These are phyloP conservation scores for Mucor indicus DNA, from an alignment of 371 early-diverging fungal species.

Conservation along the genomic window DNA sequence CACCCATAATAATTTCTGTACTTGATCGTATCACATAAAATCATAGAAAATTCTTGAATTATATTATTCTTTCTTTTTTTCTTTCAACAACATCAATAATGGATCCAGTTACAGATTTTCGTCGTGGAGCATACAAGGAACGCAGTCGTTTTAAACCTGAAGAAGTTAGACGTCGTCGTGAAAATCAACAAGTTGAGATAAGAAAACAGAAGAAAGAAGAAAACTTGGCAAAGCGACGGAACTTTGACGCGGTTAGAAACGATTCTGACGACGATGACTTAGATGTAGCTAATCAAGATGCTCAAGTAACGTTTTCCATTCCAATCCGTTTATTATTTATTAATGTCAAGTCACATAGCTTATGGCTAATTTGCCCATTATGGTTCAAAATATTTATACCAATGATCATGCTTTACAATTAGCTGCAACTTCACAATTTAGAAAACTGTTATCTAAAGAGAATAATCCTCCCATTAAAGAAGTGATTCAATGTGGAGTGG, in stretches of 20 bases:
- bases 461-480: slow-evolving; percentile 97
- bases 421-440: slow-evolving; percentile 84
- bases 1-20: too few relatives aligned
- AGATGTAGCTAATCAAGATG: slow-evolving; percentile 43
- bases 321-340: too few relatives aligned
- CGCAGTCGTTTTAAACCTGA: slow-evolving; percentile 86
- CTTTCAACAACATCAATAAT: slow-evolving; percentile 14
- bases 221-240: slow-evolving; percentile 87
- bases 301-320: slow-evolving; percentile 55
- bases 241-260: slow-evolving; percentile 54
- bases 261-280: slow-evolving; percentile 78
- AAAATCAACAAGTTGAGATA: slow-evolving; percentile 91
- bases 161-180: slow-evolving; percentile 90
- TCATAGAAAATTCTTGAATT: too few relatives aligned
- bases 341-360: slow-evolving; percentile 30
- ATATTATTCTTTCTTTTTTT: too few relatives aligned
- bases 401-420: slow-evolving; percentile 72
- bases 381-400: slow-evolving; percentile 76
- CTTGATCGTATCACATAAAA: too few relatives aligned
- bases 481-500: slow-evolving; percentile 93
- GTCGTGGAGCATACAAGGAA: slow-evolving; percentile 80
- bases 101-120: slow-evolving; percentile 58
- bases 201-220: slow-evolving; percentile 96
- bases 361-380: slow-evolving; percentile 59
- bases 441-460: slow-evolving; percentile 96